Base-by-base conservation (phyloP, 371 early-diverging fungal genomes). In the Lichtheimia corymbifera region DNA sequence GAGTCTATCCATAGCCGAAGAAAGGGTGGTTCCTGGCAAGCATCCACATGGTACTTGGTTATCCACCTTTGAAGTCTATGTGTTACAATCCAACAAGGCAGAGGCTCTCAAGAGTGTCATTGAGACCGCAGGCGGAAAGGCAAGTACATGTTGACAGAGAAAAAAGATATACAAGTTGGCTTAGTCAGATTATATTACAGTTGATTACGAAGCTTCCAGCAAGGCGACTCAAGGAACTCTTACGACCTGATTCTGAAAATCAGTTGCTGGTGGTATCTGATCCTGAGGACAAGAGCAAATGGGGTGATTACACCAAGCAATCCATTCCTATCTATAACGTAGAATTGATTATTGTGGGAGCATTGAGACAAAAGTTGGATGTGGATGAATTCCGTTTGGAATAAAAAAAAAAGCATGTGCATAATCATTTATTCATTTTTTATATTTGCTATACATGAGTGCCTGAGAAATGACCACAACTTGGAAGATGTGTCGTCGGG, bases 71-170 rank as follows among this genome's bases (percentile, higher is more conserved):
- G 64, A 64, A 13, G 55, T 69, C 1, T 53, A 30, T 49, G 25
- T 69, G 12, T 27, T 64, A n/a, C 62, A 61, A 45, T 22, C 58
- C 12, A 59, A 42, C 42, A 58, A 62, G 50, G 62, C 47, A 13
- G 49, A 52, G 1, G 55, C 47, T 1, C 45, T 69, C 0, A 62
- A 64, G 13, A 55, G 58, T 9, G 58, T 69, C 15, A 50, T 69
- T 20, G 65, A 61, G 22, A 64, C 65, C 1, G 69, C 69, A 9
- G 65, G 65, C 5, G 69, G 69, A 40, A 69, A 64, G 50, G 60
- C 62, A 50, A 49, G 59, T 45, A 24, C 2, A 9, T 5, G 15
- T 49, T 20, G 13, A 9, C 49, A 14, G n/a, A 0, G 20, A 20
- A 17, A 17, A 47, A 7, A 47, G 7, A n/a, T 47, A n/a, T 47